These are phyloP conservation scores for Rhizopus delemar DNA, from an alignment of 371 early-diverging fungal species.

Conservation along the genomic window DNA sequence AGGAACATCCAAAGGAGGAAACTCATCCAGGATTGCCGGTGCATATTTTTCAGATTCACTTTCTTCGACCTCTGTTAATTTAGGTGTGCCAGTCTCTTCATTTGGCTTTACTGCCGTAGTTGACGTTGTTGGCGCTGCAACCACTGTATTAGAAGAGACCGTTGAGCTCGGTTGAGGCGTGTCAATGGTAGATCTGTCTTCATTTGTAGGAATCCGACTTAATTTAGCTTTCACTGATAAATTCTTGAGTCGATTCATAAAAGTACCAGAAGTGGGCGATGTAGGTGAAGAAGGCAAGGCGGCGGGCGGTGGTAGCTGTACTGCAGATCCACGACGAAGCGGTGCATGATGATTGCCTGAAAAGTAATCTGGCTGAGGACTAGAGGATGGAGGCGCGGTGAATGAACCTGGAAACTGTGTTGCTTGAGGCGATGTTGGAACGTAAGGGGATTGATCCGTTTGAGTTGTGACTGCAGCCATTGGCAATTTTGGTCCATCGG, in stretches of 20 bases:
- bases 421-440: constrained; percentile 13
- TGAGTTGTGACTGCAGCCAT: constrained; percentile 32
- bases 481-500: constrained; percentile 25
- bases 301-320: constrained; percentile 45
- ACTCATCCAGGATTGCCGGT: constrained; percentile 53
- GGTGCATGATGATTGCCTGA: constrained; percentile 42
- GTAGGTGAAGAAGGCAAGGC: constrained; percentile 44
- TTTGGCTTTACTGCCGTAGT: neutral
- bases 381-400: constrained; percentile 46
- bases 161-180: neutral
- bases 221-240: constrained; percentile 56
- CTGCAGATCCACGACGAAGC: constrained; percentile 24
- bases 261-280: constrained; percentile 30
- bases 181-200: constrained; percentile 16
- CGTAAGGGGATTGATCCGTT: constrained; percentile 20
- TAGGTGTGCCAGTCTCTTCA: neutral
- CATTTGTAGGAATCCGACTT: constrained; percentile 42
- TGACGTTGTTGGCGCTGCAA: neutral
- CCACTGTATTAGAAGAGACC: neutral
- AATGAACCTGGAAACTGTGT: constrained; percentile 36
- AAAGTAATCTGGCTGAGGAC: constrained; percentile 47
- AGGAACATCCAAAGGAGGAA: constrained; percentile 68
- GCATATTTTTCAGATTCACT: constrained; percentile 31
- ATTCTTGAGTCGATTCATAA: constrained; percentile 58
- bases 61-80: neutral